Evolutionary conservation across 768 basidiomycete species (phyloP), one percentile per base, ranked within the genome.

Genomic region (Rubroboletus satanas): DNA sequence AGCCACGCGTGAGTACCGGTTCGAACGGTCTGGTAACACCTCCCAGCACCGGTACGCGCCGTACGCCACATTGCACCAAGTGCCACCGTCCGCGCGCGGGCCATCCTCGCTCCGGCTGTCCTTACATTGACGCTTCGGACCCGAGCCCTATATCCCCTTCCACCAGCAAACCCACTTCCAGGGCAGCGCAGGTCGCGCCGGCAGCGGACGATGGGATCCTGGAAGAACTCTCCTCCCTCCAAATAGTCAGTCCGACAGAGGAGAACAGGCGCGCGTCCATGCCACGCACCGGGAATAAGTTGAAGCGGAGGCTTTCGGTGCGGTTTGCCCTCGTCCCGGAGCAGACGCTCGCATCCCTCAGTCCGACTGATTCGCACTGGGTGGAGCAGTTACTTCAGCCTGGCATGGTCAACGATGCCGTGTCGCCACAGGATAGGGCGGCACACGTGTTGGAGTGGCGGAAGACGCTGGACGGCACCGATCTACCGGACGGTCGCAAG

Each of bases 81-180:
- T 86, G 84, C 66, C 72, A 74, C 50, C 77, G 77, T 23, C 81
- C 82, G 0, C 74, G 76, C 50, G 74, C 72, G 26, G 83, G 84
- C 0, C 85, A 86, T 62, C 84, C 84, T 17, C 81, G 83, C 43
- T 80, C 80, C 0, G 83, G 84, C 10, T 85, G 85, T 62, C 82
- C 83, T 0, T 77, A 70, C 52, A 67, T 64, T 21, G 74, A 76
- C 42, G 66, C 74, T 37, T 56, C 59, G 0, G 38, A 58, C 7
- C 10, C 39, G n/a, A 61, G 36, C 15, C 63, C 60, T 5, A 37
- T 57, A 5, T 62, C 68, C 7, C 54, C 65, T 10, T 56, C 61
- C 32, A 26, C 55, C 38, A 52, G 37, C 17, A 53, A 49, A 43
- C n/a, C 55, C 18, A 23, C 33, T 15, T 45, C 60, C 47, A 51